phyloP scores from a whole-genome alignment of 768 basidiomycete species.

The Lentinula guzmanii region DNA sequence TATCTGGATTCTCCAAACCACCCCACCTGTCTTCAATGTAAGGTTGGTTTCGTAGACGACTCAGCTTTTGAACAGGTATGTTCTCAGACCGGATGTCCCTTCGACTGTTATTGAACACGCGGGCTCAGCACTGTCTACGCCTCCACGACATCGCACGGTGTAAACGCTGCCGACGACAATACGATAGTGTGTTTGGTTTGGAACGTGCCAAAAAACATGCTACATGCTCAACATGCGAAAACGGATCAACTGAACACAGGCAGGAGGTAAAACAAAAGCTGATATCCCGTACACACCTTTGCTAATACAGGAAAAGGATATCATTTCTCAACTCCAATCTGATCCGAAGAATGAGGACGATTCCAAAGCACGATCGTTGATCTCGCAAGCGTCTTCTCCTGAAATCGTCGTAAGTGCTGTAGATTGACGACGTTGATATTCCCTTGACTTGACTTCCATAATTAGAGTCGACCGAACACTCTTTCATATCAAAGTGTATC shows the following conservation, averaged over 20 bases:
- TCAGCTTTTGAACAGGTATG: background rate
- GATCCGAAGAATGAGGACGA: background rate
- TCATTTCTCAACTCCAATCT: background rate
- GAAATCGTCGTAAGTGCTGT: background rate
- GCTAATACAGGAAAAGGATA: background rate
- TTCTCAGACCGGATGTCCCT: background rate
- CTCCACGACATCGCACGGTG: background rate
- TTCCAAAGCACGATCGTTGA: background rate
- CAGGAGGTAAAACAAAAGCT: background rate
- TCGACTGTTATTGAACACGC: background rate
- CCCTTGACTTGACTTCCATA: background rate
- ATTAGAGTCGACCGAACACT: background rate
- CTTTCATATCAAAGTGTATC: background rate
- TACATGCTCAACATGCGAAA: background rate
- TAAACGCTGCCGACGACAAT: background rate
- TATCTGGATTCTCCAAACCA: background rate
- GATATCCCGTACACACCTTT: background rate
- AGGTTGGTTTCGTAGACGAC: background rate
- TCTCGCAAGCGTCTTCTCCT: background rate
- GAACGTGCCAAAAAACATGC: background rate
- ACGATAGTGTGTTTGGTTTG: background rate
- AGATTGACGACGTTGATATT: background rate
- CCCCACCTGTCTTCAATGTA: background rate
- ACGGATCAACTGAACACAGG: background rate
- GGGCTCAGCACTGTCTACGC: background rate